A percentile compares a stretch with the other conserved stretches of the same genome.
These are phyloP conservation scores for Fusarium hostae DNA, from an alignment of 2,329 filamentous ascomycete species.

Conservation along the genomic window DNA sequence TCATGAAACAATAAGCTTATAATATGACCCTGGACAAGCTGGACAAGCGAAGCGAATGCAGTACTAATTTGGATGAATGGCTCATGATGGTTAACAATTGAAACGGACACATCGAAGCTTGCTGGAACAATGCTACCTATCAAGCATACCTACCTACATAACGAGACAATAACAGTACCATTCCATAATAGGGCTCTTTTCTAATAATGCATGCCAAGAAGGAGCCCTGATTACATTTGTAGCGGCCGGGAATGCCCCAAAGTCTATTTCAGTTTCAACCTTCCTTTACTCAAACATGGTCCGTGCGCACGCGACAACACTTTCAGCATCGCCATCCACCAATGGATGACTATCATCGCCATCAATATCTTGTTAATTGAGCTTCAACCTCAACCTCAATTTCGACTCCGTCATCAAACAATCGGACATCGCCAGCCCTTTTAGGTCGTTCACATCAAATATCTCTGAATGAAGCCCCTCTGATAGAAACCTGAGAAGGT, in stretches of 20 bases:
- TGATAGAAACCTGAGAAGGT: conserved; percentile 34
- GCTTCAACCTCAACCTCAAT: conserved; percentile 22
- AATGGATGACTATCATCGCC: conserved; percentile 35
- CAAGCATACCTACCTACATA: too few relatives aligned
- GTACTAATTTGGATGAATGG: neutral
- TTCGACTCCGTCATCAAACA: neutral
- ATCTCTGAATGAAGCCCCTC: conserved; percentile 41
- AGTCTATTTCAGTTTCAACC: conserved; percentile 33
- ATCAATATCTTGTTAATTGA: conserved; percentile 22
- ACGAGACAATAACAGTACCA: neutral
- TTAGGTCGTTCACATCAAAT: conserved; percentile 16
- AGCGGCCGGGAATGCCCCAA: conserved; percentile 6
- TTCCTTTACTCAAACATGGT: conserved; percentile 12
- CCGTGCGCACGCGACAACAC: conserved; percentile 40
- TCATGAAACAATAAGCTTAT: neutral
- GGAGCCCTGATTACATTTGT: neutral
- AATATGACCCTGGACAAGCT: neutral
- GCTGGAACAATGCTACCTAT: neutral
- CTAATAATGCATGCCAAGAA: conserved; percentile 1
- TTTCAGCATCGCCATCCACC: conserved; percentile 33
- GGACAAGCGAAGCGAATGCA: neutral
- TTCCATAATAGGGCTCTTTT: neutral
- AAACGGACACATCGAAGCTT: neutral
- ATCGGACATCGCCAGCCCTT: neutral
- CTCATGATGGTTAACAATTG: neutral